Evolutionary conservation across 164 flowering plant genomes (phyloP).

Genomic region (Brasenia schreberi): DNA sequence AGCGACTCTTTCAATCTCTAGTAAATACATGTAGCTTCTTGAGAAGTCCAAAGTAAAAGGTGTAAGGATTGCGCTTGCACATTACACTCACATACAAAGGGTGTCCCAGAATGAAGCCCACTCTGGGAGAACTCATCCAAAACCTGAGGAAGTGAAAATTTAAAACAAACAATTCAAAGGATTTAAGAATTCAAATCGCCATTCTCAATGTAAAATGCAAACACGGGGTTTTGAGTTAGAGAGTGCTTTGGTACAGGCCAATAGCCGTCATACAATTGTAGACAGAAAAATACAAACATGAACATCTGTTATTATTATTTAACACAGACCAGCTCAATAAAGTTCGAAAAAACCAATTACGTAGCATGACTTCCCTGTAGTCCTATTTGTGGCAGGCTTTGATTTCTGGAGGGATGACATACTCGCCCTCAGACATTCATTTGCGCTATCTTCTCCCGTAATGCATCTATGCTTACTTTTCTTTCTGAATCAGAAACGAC

Average conservation of each 20-base stretch:
- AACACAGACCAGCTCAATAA: neutral
- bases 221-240: too few relatives aligned
- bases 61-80: too few relatives aligned
- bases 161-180: too few relatives aligned
- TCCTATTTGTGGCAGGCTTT: constrained; percentile 21
- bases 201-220: too few relatives aligned
- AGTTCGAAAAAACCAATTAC: constrained; percentile 18
- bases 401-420: constrained; percentile 21
- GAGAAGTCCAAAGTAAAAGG: neutral
- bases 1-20: neutral
- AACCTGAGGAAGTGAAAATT: too few relatives aligned
- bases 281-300: neutral
- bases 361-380: constrained; percentile 20
- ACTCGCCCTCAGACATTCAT: constrained; percentile 28
- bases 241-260: constrained; percentile 39
- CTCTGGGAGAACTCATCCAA: too few relatives aligned
- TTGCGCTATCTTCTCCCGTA: constrained; percentile 85
- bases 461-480: constrained; percentile 58
- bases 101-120: too few relatives aligned
- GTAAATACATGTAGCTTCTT: too few relatives aligned
- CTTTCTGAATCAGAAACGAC: constrained; percentile 25
- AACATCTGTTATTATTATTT: neutral
- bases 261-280: constrained; percentile 71
- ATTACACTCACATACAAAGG: too few relatives aligned
- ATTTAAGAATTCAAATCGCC: too few relatives aligned